Conservation (phyloP, 176 grass and related monocot genomes). For the Puccinellia tenuiflora region DNA sequence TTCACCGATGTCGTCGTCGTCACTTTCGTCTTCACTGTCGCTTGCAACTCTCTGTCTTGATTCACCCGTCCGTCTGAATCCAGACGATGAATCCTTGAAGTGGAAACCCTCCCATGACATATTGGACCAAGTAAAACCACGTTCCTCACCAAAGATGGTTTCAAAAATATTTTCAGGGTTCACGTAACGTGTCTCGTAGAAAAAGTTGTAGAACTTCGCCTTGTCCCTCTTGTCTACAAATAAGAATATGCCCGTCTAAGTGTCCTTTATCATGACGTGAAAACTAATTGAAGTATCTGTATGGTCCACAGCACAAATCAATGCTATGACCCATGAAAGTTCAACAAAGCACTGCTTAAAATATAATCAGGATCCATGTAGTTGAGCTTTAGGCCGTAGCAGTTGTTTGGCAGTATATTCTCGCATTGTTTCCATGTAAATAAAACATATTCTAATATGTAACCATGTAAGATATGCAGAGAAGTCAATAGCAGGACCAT, state of each 20-base stretch:
- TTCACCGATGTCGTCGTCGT: conserved; percentile 42
- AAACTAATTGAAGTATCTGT: background rate
- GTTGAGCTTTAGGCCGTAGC: background rate
- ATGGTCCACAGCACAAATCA: background rate
- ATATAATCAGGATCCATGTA: background rate
- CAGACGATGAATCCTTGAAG: conserved; percentile 30
- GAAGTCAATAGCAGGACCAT: background rate
- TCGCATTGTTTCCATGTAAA: background rate
- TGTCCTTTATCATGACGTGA: background rate
- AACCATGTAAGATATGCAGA: background rate
- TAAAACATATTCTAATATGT: background rate
- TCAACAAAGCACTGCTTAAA: background rate
- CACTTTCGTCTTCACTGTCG: conserved; percentile 44
- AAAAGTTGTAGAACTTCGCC: conserved; percentile 40
- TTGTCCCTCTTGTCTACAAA: conserved; percentile 48
- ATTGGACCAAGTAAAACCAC: conserved; percentile 58
- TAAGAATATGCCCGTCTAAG: background rate
- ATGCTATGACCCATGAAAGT: background rate
- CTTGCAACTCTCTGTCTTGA: conserved; percentile 34
- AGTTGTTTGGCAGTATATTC: background rate
- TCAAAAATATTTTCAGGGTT: conserved; percentile 69
- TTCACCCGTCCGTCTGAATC: conserved; percentile 43
- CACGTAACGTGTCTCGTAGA: conserved; percentile 44
- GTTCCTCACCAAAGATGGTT: conserved; percentile 32
- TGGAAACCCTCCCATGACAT: conserved; percentile 60